phyloP scores from a whole-genome alignment of 148 eudicot genomes.

The Dianthus caryophyllus region DNA sequence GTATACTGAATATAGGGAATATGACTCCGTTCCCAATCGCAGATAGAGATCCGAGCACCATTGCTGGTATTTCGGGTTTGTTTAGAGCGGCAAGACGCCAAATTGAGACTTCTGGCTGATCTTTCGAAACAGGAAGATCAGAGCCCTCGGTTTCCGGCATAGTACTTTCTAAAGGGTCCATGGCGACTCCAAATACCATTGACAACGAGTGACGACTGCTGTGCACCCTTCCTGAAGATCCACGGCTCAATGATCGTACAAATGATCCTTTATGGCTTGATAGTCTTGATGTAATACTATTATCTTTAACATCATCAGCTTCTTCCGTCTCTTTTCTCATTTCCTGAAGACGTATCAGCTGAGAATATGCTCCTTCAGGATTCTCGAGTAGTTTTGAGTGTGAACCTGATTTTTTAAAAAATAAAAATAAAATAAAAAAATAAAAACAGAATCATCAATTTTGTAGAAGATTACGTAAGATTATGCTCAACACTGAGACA shows the following conservation, averaged over 20 bases:
- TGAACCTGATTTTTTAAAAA: conserved; percentile 34
- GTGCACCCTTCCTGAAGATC: conserved; percentile 42
- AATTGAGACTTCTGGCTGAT: conserved; percentile 27
- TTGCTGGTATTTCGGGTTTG: conserved; percentile 31
- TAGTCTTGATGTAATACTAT: too few species aligned
- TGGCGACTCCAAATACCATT: too few species aligned
- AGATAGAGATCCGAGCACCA: conserved; percentile 24
- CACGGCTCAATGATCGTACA: conserved; percentile 39
- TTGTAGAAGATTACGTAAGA: too few species aligned
- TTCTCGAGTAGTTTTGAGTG: conserved; percentile 61
- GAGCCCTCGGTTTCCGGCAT: too few species aligned
- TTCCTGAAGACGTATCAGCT: conserved; percentile 64
- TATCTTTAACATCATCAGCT: too few species aligned
- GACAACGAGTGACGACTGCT: conserved; percentile 36
- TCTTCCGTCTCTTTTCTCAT: conserved; percentile 28
- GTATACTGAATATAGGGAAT: conserved; percentile 25
- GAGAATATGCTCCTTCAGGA: conserved; percentile 81
- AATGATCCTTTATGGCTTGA: too few species aligned
- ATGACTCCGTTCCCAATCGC: conserved; percentile 26
- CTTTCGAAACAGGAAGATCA: too few species aligned
- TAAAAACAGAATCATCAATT: too few species aligned
- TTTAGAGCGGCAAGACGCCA: conserved; percentile 32
- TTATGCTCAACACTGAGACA: too few species aligned
- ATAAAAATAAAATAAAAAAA: too few species aligned
- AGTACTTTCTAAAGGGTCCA: too few species aligned